Evolutionary conservation across 2,329 filamentous ascomycete genomes (phyloP).

Genomic region (Cercospora berteroae): DNA sequence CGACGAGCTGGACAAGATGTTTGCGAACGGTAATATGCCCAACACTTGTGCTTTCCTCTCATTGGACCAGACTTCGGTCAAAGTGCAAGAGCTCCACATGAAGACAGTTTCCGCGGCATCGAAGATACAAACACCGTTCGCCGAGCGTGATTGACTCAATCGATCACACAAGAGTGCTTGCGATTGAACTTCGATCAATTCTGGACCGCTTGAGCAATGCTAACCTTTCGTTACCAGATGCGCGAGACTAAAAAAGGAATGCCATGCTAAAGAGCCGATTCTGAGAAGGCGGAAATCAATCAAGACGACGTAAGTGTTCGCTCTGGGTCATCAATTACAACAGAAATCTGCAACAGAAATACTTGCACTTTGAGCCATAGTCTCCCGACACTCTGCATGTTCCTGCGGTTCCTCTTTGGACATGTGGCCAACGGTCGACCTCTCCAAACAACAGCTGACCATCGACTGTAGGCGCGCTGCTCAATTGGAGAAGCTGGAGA

Average conservation of each 20-base stretch:
- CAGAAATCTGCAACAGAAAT: background rate
- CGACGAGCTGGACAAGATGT: constrained; percentile 22
- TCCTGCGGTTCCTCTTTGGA: background rate
- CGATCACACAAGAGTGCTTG: background rate
- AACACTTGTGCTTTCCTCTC: background rate
- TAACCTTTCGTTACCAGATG: constrained; percentile 26
- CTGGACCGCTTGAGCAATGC: background rate
- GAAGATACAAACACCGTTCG: background rate
- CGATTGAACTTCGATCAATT: background rate
- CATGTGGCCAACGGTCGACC: background rate
- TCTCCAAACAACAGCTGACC: background rate
- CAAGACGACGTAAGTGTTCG: constrained; percentile 33
- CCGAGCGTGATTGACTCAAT: background rate
- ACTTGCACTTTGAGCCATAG: background rate
- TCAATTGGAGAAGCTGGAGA: constrained; percentile 37
- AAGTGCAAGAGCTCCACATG: background rate
- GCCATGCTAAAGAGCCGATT: constrained; percentile 31
- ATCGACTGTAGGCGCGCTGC: constrained; percentile 30
- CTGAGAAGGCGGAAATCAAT: constrained; percentile 28
- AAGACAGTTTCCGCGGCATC: background rate
- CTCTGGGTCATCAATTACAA: background rate
- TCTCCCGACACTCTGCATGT: background rate
- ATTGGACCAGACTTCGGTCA: background rate
- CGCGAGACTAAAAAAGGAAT: constrained; percentile 35
- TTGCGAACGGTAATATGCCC: constrained; percentile 32